A percentile compares a stretch with the other conserved stretches of the same genome.
phyloP scores from a whole-genome alignment of 1,284 basidiomycete species.

The Microbotryum silenes-acaulis region DNA sequence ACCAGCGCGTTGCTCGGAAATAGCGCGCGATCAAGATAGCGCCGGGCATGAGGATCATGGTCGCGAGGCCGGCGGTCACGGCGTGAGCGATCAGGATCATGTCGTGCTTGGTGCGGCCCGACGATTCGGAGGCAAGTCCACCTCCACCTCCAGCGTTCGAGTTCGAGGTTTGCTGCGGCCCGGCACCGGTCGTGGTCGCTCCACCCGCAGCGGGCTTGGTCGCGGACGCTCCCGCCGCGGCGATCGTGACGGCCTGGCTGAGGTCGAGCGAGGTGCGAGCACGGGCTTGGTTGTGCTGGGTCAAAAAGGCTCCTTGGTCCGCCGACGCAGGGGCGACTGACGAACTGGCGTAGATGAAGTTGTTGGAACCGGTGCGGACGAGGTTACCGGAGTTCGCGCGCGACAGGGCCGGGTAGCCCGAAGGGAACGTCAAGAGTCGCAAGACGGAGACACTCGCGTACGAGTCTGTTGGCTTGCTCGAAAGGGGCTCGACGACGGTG shows the following conservation, averaged over 20 bases:
- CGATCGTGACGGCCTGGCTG: not conserved
- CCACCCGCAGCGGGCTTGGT: not conserved
- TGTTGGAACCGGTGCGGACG: not conserved
- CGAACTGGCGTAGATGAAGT: slow-evolving; percentile 19
- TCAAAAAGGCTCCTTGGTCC: slow-evolving; percentile 7
- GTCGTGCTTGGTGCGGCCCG: slow-evolving; percentile 11
- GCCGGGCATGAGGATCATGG: slow-evolving; percentile 17
- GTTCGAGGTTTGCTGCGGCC: too few relatives aligned
- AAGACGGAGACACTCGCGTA: slow-evolving; percentile 15
- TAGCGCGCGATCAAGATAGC: slow-evolving; percentile 21
- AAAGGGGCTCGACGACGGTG: slow-evolving; percentile 16
- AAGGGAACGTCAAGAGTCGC: slow-evolving; percentile 3
- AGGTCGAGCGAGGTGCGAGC: slow-evolving; percentile 7
- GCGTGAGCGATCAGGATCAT: slow-evolving; percentile 18
- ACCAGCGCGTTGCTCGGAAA: slow-evolving; percentile 15
- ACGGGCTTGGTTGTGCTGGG: slow-evolving; percentile 15
- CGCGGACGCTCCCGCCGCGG: not conserved
- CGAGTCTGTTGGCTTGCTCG: slow-evolving; percentile 5
- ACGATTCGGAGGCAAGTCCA: too few relatives aligned
- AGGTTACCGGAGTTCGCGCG: slow-evolving; percentile 1
- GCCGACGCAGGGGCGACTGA: not conserved
- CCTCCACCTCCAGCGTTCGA: too few relatives aligned
- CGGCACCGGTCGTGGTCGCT: not conserved
- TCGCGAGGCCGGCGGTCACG: slow-evolving; percentile 53
- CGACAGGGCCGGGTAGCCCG: slow-evolving; percentile 7